Evolutionary conservation across 2,329 filamentous ascomycete species (phyloP).

Genomic region (Colletotrichum cordylinicola): DNA sequence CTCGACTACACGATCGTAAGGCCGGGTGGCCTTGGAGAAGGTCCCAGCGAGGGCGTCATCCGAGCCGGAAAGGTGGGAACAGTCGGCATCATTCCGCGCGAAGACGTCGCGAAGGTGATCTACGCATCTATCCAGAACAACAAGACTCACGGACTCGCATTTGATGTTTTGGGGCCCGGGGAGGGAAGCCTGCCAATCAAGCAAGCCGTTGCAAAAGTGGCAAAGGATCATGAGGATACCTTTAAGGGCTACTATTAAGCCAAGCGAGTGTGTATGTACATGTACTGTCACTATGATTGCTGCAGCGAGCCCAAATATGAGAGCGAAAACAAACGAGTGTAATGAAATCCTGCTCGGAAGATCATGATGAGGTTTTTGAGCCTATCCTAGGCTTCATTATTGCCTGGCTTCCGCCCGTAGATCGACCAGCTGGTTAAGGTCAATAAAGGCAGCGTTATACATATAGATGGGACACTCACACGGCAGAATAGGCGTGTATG

Average conservation of each 20-base stretch:
- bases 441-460: background rate
- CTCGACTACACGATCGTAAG: constrained; percentile 52
- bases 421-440: background rate
- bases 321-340: background rate
- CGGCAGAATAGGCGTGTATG: constrained; percentile 35
- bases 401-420: background rate
- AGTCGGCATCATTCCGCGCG: constrained; percentile 39
- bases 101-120: constrained; percentile 50
- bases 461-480: constrained; percentile 30
- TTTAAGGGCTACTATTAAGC: constrained; percentile 32
- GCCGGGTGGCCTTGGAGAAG: constrained; percentile 44
- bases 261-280: background rate
- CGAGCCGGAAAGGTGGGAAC: constrained; percentile 47
- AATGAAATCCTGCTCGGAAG: background rate
- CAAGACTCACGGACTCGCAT: constrained; percentile 44
- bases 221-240: constrained; percentile 35
- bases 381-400: background rate
- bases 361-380: background rate
- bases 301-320: background rate
- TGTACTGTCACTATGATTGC: background rate
- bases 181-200: constrained; percentile 35
- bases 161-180: constrained; percentile 45
- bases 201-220: constrained; percentile 44
- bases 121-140: constrained; percentile 44
- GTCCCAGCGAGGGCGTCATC: constrained; percentile 40